phyloP scores from a whole-genome alignment of 805 yeast genomes.

The Zygoascus flipseniorum region DNA sequence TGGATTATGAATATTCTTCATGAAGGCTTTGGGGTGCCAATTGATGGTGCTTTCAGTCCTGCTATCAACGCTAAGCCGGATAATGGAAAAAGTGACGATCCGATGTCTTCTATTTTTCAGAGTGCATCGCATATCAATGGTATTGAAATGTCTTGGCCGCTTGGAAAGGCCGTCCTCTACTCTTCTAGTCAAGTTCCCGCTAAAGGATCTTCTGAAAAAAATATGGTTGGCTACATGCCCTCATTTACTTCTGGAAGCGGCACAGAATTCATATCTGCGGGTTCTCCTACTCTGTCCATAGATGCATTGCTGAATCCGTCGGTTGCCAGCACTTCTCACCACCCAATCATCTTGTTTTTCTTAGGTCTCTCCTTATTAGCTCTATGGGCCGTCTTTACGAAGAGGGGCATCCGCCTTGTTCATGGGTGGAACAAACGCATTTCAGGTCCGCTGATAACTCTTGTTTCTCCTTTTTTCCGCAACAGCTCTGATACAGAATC shows the following conservation, averaged over 20 bases:
- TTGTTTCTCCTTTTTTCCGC: background rate
- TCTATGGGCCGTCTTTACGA: background rate
- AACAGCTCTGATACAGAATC: conserved; percentile 1
- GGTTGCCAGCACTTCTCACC: background rate
- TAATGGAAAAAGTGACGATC: conserved; percentile 15
- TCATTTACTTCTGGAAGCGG: background rate
- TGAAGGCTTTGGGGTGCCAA: conserved; percentile 85
- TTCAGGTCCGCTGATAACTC: background rate
- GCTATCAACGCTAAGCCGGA: conserved; percentile 17
- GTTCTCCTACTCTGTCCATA: background rate
- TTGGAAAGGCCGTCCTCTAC: conserved; percentile 75
- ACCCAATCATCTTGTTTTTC: background rate
- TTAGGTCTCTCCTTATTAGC: background rate
- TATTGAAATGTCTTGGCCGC: conserved; percentile 85
- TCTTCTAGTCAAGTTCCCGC: conserved; percentile 60
- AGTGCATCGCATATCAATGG: conserved; percentile 76
- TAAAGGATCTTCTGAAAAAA: background rate
- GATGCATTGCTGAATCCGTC: background rate
- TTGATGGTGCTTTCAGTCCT: conserved; percentile 16
- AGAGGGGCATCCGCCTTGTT: background rate
- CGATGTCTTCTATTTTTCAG: conserved; percentile 54
- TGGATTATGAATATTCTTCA: conserved; percentile 89
- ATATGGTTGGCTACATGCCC: conserved; percentile 16
- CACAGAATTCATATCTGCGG: background rate
- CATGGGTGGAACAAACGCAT: background rate